These are phyloP conservation scores for Erigeron canadensis DNA, from an alignment of 129 eudicot genomes.

Conservation along the genomic window DNA sequence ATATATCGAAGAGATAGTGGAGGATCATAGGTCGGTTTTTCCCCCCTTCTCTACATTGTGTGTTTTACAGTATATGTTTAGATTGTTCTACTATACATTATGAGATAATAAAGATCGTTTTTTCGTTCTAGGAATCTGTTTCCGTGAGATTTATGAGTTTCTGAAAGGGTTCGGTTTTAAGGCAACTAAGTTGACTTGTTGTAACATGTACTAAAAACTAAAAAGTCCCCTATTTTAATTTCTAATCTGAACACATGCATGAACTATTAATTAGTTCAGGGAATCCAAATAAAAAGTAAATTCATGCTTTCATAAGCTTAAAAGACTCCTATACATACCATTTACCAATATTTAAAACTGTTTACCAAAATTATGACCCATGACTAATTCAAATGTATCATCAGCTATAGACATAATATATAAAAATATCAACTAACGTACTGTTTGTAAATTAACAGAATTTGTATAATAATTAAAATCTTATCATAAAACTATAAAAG, in stretches of 20 bases:
- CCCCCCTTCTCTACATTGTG: conserved; percentile 33
- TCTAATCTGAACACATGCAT: neutral
- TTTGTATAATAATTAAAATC: too few species aligned
- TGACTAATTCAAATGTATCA: too few species aligned
- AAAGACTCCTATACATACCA: conserved; percentile 13
- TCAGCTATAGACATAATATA: too few species aligned
- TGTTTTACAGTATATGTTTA: neutral
- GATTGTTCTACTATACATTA: conserved; percentile 14
- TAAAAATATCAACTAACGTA: too few species aligned
- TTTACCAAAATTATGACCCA: too few species aligned
- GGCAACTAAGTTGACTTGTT: neutral
- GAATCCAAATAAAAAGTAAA: neutral
- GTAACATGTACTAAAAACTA: neutral
- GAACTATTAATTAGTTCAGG: neutral
- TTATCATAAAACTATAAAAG: too few species aligned
- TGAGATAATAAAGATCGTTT: conserved; percentile 27
- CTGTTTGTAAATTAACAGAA: too few species aligned
- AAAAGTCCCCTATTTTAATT: neutral
- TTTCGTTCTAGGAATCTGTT: neutral
- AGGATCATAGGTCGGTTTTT: conserved; percentile 27
- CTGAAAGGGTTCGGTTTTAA: neutral
- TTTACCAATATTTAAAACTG: too few species aligned
- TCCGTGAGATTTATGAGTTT: neutral
- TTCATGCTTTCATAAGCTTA: conserved; percentile 17
- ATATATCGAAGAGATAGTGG: conserved; percentile 30